These are phyloP conservation scores for Penicillium subrubescens DNA, from an alignment of 495 filamentous ascomycete species.

Conservation along the genomic window DNA sequence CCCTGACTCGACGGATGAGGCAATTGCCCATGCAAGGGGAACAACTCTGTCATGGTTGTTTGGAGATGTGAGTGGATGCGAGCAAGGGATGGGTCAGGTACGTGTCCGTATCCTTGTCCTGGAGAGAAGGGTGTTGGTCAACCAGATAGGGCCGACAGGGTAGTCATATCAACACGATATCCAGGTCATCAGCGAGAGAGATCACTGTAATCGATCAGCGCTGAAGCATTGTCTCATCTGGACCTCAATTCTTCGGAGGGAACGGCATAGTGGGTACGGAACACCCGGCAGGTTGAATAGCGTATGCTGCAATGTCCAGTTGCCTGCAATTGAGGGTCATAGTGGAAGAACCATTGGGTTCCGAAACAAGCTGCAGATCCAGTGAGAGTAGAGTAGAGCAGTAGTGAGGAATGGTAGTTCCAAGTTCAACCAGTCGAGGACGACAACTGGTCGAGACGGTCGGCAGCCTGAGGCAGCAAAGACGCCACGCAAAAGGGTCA, in stretches of 20 bases:
- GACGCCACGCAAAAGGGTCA: not conserved
- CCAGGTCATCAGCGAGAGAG: not conserved
- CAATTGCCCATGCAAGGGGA: conserved; percentile 27
- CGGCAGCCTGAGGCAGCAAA: not conserved
- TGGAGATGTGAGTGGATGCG: conserved; percentile 16
- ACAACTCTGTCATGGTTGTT: not conserved
- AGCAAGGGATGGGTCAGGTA: conserved; percentile 37
- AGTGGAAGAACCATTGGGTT: no score
- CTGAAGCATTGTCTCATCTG: not conserved
- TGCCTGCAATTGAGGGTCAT: not conserved
- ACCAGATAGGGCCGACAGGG: not conserved
- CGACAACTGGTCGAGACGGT: not conserved
- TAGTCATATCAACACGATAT: no score
- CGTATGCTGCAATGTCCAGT: not conserved
- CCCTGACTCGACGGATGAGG: conserved; percentile 16
- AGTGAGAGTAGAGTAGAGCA: not conserved
- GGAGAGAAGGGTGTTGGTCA: not conserved
- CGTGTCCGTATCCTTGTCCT: conserved; percentile 19
- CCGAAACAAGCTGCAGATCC: not conserved
- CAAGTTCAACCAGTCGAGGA: not conserved
- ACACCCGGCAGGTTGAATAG: conserved; percentile 1
- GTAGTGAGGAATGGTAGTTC: not conserved
- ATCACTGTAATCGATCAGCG: not conserved
- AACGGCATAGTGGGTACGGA: conserved; percentile 13
- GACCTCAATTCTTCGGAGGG: conserved; percentile 6